Evolutionary conservation across 2,329 filamentous ascomycete species (phyloP), one percentile per base, ranked within the genome.

Genomic region (Venturia asperata): DNA sequence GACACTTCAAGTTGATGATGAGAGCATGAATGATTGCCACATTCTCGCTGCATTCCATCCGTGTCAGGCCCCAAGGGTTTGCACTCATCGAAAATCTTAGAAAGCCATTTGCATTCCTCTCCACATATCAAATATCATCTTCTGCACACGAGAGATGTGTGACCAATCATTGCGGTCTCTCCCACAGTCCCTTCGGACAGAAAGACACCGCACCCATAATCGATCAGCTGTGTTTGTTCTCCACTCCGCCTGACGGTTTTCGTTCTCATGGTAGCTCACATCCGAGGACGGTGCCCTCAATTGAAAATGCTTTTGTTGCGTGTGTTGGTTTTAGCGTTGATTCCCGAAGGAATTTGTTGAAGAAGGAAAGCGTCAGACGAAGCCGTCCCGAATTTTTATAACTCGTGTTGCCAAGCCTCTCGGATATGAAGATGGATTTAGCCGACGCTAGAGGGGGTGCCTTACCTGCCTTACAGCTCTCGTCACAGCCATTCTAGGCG

Each of bases 91-190:
- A 34, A 34, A 3, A 3, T 34, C 17, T 21, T 21, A 6, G 10
- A 52, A 27, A 55, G 24, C 27, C 13, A 9, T 11, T 34, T 5
- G 15, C 37, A 61, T 61, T 34, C 30, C 30, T 34, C 30, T 34
- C 6, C 30, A 34, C 3, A 34, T n/a, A 21, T 61, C 60, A 34
- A 61, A 7, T 27, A 39, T 42, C n/a, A 43, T 17, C 13, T 27
- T 19, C 11, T 37, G 19, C 41, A 43, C 34, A 61, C 42, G 43
- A 61, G 34, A 39, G 42, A 70, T 83, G 81, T 83, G 79, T 79
- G 77, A 76, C 80, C 79, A 79, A 82, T 83, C 81, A 83, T 83
- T 83, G 81, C 81, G 81, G 77, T 82, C 80, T 77, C 81, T 79
- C 73, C 78, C 80, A 83, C 73, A 66, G 73, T 72, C 69, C 69